Evolutionary conservation across 169 alveolate genomes (phyloP).

Genomic region (Plasmodium inui): DNA sequence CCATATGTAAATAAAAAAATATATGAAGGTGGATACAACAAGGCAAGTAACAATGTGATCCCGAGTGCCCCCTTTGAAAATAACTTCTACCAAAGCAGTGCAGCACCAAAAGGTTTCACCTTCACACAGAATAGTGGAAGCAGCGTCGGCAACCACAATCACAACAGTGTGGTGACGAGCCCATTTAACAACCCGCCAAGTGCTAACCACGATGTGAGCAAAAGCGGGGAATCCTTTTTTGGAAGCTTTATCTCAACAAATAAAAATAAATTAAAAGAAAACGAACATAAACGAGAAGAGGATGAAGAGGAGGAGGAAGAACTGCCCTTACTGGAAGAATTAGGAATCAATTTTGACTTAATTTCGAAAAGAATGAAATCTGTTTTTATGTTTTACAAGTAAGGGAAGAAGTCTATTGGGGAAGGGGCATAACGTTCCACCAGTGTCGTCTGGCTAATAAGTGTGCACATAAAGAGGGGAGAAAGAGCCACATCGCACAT

Average conservation of each 20-base stretch:
- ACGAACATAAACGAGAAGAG: background rate
- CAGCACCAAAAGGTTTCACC: background rate
- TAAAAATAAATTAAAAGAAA: constrained; percentile 6
- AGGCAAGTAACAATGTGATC: background rate
- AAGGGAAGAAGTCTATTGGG: background rate
- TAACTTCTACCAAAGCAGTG: background rate
- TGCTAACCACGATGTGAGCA: background rate
- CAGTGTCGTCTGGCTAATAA: background rate
- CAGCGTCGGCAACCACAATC: background rate
- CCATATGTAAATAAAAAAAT: constrained; percentile 41
- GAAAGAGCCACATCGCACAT: too few species aligned
- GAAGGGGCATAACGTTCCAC: background rate
- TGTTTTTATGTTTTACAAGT: constrained; percentile 73
- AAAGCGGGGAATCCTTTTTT: background rate
- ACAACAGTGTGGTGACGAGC: constrained; percentile 1
- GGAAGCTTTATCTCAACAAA: background rate
- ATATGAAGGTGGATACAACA: constrained; percentile 25
- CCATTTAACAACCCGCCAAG: constrained; percentile 17
- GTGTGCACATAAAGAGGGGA: background rate
- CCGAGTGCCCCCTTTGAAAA: constrained; percentile 55
- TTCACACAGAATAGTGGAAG: background rate
- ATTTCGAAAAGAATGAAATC: constrained; percentile 77
- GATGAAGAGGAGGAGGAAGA: constrained; percentile 77
- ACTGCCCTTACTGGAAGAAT: constrained; percentile 78
- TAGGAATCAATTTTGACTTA: constrained; percentile 78